Evolutionary conservation across 768 basidiomycete species (phyloP), one percentile per base, ranked within the genome.

Genomic region (Suillus weaverae): DNA sequence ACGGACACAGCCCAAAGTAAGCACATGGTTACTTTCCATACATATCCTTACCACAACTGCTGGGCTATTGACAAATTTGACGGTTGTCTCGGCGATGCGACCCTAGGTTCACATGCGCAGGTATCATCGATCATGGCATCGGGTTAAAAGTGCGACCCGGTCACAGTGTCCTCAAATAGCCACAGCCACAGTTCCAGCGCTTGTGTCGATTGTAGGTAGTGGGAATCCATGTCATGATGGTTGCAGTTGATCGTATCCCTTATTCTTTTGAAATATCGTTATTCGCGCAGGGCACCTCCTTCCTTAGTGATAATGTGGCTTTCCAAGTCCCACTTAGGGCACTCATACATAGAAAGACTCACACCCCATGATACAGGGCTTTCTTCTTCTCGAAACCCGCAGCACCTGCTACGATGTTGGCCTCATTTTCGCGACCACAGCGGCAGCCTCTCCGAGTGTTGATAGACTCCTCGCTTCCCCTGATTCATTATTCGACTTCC

Each of bases 381-480:
- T 38, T 22, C 22, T 16, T 57, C 56, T 38, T 10, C 16, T 39
- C 18, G 38, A 57, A 26, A 57, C 38, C 22, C 36, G 22, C 55
- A 35, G 30, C 16, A 43, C 35, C 43, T 38, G 13, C 33, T n/a
- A 65, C 44, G 9, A 74, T 62, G 56, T 55, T 57, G 44, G 38
- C 32, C 41, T 22, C 30, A 26, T 46, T 39, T 32, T 62, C 61
- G 20, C 50, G 18, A 18, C 62, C 60, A 32, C 63, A 63, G 55
- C 75, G 69, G 56, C 63, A 65, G 36, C 63, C 66, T 33, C 71
- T 72, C 5, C 71, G 70, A 22, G 74, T 79, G 50, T 70, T 70
- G 22, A 80, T 80, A 55, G 75, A 79, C 62, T 56, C 78, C 39
- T 73, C 80, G 36, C 77, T 74, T 61, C 74, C 74, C 14, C 71